A percentile compares a stretch with the other conserved stretches of the same genome.
phyloP scores from a whole-genome alignment of 495 filamentous ascomycete genomes.

The Pseudomonodictys pantanalensis region DNA sequence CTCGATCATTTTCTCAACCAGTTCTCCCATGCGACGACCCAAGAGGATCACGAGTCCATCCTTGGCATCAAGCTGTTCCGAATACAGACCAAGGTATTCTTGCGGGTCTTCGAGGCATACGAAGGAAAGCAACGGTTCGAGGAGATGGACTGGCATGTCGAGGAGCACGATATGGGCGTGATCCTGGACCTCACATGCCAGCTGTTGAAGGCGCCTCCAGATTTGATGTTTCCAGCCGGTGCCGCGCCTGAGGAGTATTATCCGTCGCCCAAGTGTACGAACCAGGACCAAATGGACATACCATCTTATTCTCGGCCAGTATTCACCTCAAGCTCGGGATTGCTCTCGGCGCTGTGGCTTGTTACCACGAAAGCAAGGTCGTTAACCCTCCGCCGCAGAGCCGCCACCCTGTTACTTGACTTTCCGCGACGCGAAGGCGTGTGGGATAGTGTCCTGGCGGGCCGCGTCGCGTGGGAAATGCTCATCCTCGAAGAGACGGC shows the following conservation, averaged over 20 bases:
- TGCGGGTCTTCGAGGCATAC: not conserved
- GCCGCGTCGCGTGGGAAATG: conserved; percentile 20
- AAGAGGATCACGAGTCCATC: not conserved
- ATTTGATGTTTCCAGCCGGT: not conserved
- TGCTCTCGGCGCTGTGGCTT: conserved; percentile 17
- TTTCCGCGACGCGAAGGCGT: conserved; percentile 28
- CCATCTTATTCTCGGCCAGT: conserved; percentile 8
- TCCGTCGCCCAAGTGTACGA: not conserved
- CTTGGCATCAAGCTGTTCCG: conserved; percentile 16
- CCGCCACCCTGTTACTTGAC: conserved; percentile 15
- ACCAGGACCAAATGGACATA: not conserved
- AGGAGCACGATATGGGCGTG: conserved; percentile 12
- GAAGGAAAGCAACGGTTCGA: not conserved
- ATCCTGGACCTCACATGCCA: conserved; percentile 17
- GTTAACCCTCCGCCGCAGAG: conserved; percentile 5
- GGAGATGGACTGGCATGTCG: conserved; percentile 10
- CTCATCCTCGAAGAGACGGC: conserved; percentile 25
- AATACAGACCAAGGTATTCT: not conserved
- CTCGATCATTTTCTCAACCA: conserved; percentile 17
- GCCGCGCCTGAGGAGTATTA: conserved; percentile 3
- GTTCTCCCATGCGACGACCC: not conserved
- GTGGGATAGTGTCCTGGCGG: conserved; percentile 31
- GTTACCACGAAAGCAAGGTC: conserved; percentile 3
- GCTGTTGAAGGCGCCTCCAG: conserved; percentile 6
- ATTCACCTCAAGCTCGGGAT: conserved; percentile 15